These are phyloP conservation scores for Staphylotrichum longicolle DNA, from an alignment of 495 filamentous ascomycete genomes.

Conservation along the genomic window DNA sequence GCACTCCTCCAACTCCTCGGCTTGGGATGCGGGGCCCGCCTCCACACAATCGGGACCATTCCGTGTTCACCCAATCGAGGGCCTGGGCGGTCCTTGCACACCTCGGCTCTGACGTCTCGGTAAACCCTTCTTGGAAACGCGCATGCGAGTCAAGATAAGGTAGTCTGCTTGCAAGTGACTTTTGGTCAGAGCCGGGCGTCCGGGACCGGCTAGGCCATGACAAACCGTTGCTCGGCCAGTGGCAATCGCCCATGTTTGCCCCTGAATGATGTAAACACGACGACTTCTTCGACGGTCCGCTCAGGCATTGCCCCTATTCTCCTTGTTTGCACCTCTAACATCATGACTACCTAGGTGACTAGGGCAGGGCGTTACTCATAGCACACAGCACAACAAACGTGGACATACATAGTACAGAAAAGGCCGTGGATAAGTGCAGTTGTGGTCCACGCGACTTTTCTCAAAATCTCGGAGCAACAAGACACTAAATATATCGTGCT, in stretches of 20 bases:
- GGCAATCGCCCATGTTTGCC: background rate
- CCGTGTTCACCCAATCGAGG: background rate
- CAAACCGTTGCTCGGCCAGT: background rate
- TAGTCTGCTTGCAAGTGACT: background rate
- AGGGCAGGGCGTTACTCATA: too few relatives aligned
- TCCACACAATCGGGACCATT: background rate
- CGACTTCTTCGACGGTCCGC: background rate
- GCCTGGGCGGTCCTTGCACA: background rate
- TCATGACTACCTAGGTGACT: too few relatives aligned
- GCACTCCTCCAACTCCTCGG: conserved; percentile 19
- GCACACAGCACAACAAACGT: too few relatives aligned
- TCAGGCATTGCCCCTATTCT: conserved; percentile 1
- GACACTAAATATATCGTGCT: too few relatives aligned
- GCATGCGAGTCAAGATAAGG: background rate
- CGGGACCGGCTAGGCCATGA: background rate
- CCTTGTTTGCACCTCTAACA: background rate
- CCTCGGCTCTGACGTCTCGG: background rate
- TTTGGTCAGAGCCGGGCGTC: background rate
- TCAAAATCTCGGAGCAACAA: too few relatives aligned
- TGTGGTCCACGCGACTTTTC: too few relatives aligned
- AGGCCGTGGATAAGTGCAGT: too few relatives aligned
- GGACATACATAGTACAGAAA: too few relatives aligned
- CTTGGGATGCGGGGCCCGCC: background rate
- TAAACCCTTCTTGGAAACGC: background rate
- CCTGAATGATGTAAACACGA: conserved; percentile 12